Base-by-base conservation (phyloP, 768 basidiomycete species). In the Calocybe cyanea region DNA sequence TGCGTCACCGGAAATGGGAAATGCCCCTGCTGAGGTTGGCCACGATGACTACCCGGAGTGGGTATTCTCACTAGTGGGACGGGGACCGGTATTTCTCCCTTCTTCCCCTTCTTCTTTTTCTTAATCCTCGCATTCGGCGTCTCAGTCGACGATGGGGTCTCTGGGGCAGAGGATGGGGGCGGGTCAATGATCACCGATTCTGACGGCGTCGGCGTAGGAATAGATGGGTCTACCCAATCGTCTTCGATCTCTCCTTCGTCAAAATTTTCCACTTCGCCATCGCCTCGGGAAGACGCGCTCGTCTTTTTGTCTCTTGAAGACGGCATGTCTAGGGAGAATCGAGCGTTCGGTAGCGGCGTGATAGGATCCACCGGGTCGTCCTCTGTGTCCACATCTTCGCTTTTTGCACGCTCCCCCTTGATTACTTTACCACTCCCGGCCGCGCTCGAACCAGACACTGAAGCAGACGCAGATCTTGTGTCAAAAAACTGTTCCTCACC, bases 331-430 rank as follows among this genome's bases (percentile, higher is more conserved):
- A 73, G 56, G 21, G 66, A 68, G 50, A 74, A 76, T 38, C 63
- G 61, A 2, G 68, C 59, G 34, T 66, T 69, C 4, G 81, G 78
- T 7, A 83, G 77, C 21, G 85, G 85, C 0, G 86, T 86, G 32
- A 87, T 71, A 4, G 85, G 85, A 13, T 78, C 83, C 2, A 83
- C 73, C 0, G 79, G 76, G 41, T 87, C 85, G 33, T 87, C 85
- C 56, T 87, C 85, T 19, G 83, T 85, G 40, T 85, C 83, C 1
- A 68, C 72, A 46, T 84, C 82, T 19, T 76, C 75, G 38, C 72
- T 75, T 50, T 72, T 73, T 14, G 66, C 62, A 11, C 67, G 63
- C 24, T 57, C 34, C 58, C 58, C 49, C 64, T 64, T 38, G 50
- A 48, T 48, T 20, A 55, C 52, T 20, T 43, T 41, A 0, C 60